These are phyloP conservation scores for Tubosaeta sp. DNA, from an alignment of 768 basidiomycete genomes.

Conservation along the genomic window DNA sequence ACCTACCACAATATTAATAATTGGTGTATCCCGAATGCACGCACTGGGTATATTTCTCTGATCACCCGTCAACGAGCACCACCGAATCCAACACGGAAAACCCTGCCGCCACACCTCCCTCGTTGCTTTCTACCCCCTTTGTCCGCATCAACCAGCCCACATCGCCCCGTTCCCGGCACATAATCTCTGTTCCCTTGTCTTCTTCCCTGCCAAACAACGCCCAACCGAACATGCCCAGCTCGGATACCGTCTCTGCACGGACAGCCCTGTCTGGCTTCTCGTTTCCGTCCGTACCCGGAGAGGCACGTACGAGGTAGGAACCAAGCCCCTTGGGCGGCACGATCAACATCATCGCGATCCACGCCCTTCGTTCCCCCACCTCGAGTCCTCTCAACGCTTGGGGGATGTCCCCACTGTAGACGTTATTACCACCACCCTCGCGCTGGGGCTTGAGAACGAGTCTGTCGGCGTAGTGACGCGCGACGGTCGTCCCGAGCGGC, in stretches of 20 bases:
- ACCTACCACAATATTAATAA: no score
- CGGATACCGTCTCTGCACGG: conserved; percentile 72
- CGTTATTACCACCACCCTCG: conserved; percentile 97
- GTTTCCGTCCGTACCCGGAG: conserved; percentile 22
- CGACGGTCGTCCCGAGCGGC: conserved; percentile 19
- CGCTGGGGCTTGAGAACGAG: conserved; percentile 95
- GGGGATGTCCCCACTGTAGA: conserved; percentile 83
- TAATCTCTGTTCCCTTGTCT: conserved; percentile 29
- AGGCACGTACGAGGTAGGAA: conserved; percentile 77
- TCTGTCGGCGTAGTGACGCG: conserved; percentile 34
- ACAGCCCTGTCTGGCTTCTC: conserved; percentile 29
- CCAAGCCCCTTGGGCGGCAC: conserved; percentile 61
- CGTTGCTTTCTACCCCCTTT: conserved; percentile 86
- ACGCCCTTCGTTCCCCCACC: conserved; percentile 64
- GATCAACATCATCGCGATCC: conserved; percentile 97
- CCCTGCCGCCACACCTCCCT: conserved; percentile 46
- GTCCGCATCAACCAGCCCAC: conserved; percentile 86
- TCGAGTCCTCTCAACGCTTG: conserved; percentile 63
- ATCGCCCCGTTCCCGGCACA: conserved; percentile 51
- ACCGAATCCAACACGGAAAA: conserved; percentile 73
- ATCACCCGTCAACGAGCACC: conserved; percentile 43
- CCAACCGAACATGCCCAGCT: conserved; percentile 92
- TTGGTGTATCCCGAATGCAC: no score
- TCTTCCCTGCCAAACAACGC: conserved; percentile 62
- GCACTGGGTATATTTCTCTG: background rate